Conservation (phyloP, 306 rosid genomes). For the Lathyrus oleraceus region DNA sequence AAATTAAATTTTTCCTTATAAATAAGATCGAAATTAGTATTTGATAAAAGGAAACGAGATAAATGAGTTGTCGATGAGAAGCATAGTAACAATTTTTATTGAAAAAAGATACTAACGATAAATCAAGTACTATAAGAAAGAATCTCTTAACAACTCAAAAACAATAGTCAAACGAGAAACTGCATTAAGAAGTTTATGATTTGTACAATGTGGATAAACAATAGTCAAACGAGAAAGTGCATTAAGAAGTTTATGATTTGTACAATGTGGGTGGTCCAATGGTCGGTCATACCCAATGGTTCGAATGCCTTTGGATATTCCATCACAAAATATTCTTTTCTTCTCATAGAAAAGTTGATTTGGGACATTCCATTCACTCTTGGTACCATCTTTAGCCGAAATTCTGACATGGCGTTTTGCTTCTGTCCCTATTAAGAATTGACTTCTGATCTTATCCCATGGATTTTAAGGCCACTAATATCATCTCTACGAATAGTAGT, state of each 20-base stretch:
- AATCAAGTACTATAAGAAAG: not conserved
- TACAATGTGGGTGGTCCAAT: slow-evolving; percentile 25
- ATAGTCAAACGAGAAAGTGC: not conserved
- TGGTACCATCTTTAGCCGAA: not conserved
- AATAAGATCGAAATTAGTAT: too few species aligned
- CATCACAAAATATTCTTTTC: slow-evolving; percentile 30
- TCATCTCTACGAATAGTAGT: not conserved
- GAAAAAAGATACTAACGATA: too few species aligned
- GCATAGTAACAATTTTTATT: not conserved
- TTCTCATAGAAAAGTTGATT: not conserved
- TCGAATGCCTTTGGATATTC: slow-evolving; percentile 38
- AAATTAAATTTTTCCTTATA: too few species aligned
- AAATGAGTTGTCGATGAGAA: not conserved
- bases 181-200: not conserved
- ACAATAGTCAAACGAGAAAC: not conserved
- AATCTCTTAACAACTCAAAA: not conserved
- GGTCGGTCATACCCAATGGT: slow-evolving; percentile 51
- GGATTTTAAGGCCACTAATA: not conserved
- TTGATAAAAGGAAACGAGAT: not conserved
- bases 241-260: not conserved
- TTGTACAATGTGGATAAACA: slow-evolving; percentile 14
- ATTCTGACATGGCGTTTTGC: not conserved
- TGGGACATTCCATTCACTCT: slow-evolving; percentile 11
- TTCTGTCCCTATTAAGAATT: slow-evolving; percentile 16
- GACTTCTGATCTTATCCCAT: slow-evolving; percentile 1